Evolutionary conservation across 2,329 filamentous ascomycete species (phyloP).

Genomic region (Venturia pyrina): DNA sequence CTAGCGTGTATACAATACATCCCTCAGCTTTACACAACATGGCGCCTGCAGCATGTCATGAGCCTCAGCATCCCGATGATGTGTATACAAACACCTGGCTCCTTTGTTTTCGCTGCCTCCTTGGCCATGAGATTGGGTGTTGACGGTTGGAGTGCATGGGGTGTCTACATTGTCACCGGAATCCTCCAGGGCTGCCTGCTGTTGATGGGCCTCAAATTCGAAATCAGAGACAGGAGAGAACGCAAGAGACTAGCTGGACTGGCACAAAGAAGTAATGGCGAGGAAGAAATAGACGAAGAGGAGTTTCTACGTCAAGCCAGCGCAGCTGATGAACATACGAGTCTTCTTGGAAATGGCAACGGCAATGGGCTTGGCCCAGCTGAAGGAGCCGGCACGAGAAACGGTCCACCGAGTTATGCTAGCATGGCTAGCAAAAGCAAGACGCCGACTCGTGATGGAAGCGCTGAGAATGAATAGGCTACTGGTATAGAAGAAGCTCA

Average conservation of each 20-base stretch:
- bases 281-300: not conserved
- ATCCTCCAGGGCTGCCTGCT: constrained; percentile 73
- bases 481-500: not conserved
- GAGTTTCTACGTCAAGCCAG: not conserved
- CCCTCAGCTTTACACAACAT: constrained; percentile 91
- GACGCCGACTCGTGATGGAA: not conserved
- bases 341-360: not conserved
- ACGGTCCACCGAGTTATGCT: not conserved
- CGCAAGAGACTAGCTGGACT: constrained; percentile 16
- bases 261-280: not conserved
- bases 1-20: constrained; percentile 86
- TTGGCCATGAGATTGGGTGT: constrained; percentile 68
- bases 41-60: constrained; percentile 71
- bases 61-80: constrained; percentile 96
- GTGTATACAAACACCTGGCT: constrained; percentile 93
- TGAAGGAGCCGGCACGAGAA: not conserved
- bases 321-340: not conserved
- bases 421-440: not conserved
- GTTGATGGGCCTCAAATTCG: constrained; percentile 69
- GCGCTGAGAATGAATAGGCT: not conserved
- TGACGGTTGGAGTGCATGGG: constrained; percentile 91
- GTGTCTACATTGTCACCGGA: constrained; percentile 80
- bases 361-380: not conserved
- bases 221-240: constrained; percentile 39
- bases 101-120: constrained; percentile 79